phyloP scores from a whole-genome alignment of 495 filamentous ascomycete species.

The Chaetomium cochliodes region DNA sequence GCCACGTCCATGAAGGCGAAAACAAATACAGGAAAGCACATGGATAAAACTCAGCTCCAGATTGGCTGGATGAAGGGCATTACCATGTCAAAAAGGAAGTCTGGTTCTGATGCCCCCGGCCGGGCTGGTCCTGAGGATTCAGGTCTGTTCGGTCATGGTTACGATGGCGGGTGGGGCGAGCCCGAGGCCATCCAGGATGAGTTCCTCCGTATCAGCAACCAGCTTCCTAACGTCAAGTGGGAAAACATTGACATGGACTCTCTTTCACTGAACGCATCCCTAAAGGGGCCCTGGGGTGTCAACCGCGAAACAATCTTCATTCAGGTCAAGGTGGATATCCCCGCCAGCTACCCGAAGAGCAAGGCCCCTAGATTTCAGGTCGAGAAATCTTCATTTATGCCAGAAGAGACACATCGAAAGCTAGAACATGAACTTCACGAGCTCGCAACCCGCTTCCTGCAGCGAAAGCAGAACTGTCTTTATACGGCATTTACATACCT shows the following conservation, averaged over 20 bases:
- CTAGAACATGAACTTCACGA: constrained; percentile 65
- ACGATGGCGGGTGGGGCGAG: constrained; percentile 63
- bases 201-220: constrained; percentile 77
- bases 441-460: constrained; percentile 67
- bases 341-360: constrained; percentile 68
- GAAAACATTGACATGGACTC: constrained; percentile 81
- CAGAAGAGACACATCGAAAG: constrained; percentile 62
- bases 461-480: constrained; percentile 70
- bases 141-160: constrained; percentile 44
- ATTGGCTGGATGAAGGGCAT: constrained; percentile 95
- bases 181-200: constrained; percentile 83
- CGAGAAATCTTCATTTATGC: constrained; percentile 76
- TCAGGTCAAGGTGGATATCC: constrained; percentile 77
- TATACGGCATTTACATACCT: constrained; percentile 81
- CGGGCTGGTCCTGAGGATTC: constrained; percentile 45
- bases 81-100: constrained; percentile 66
- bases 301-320: constrained; percentile 70
- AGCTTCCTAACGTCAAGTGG: constrained; percentile 79
- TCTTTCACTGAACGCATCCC: constrained; percentile 67
- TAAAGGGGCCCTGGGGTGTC: constrained; percentile 83
- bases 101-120: constrained; percentile 33
- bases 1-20: constrained; percentile 65
- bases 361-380: constrained; percentile 65
- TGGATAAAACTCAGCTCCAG: constrained; percentile 58
- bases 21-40: constrained; percentile 53